Evolutionary conservation across 352 stramenopile species (phyloP), one percentile per base, ranked within the genome.

Genomic region (Globisporangium megalacanthum): DNA sequence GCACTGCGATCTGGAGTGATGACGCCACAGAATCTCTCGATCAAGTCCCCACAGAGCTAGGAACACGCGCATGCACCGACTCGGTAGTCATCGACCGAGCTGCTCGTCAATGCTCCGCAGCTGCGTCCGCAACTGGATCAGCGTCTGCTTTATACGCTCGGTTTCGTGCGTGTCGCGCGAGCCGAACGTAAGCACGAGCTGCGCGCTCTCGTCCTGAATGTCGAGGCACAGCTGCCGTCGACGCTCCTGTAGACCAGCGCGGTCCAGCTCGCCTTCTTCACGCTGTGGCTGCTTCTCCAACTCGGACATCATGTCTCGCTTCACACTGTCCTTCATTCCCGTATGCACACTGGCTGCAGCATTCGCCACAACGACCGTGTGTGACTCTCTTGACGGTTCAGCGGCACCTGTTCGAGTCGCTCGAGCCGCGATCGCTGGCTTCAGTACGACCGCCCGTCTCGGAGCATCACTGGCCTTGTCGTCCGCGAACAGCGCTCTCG

Each of bases 151-250:
- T 36, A 64, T 50, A 29, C 56, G 44, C 14, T 58, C 55, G 8
- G 44, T 59, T 54, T 64, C 47, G 33, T 52, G 49, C 19, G 61
- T 42, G 35, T 64, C 60, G n/a, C 41, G 49, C 13, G 45, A 52
- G 25, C 66, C 60, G 56, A 73, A 68, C 8, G 58, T 66, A 45
- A 85, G 49, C 41, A 79, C 70, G 19, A 83, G 63, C 33, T 73
- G 68, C 49, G 75, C 72, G 51, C 72, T 85, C 55, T 67, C 72
- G 2, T 66, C 62, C 33, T 85, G 75, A 49, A 85, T 80, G 41
- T 85, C 75, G 1, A 85, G 59, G 29, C 75, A 85, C 6, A 85
- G 59, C 58, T 76, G 71, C n/a, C 64, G 66, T 15, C 71, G 68
- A 11, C 45, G 65, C 48, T 77, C 69, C 36, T 70, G 52, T 39